phyloP scores from a whole-genome alignment of 2,329 filamentous ascomycete genomes.

The Aspergillus ibericus region DNA sequence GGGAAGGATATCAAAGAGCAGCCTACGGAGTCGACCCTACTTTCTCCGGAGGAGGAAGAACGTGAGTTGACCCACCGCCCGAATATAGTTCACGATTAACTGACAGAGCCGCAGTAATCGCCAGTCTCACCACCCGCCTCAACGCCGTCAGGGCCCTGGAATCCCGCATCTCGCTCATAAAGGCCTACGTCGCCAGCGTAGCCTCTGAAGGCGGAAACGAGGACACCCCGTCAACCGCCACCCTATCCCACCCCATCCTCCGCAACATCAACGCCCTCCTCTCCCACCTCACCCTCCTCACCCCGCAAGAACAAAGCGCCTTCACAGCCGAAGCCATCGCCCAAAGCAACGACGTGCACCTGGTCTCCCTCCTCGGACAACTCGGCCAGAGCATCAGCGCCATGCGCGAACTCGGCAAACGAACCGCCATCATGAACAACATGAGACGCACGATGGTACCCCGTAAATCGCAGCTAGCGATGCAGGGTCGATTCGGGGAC shows the following conservation, averaged over 20 bases:
- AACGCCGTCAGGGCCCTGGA: slow-evolving; percentile 95
- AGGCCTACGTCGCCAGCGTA: slow-evolving; percentile 73
- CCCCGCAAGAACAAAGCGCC: slow-evolving; percentile 65
- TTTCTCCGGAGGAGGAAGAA: slow-evolving; percentile 65
- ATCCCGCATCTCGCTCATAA: slow-evolving; percentile 69
- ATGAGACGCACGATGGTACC: slow-evolving; percentile 21
- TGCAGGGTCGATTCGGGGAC: slow-evolving; percentile 29
- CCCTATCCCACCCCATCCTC: slow-evolving; percentile 69
- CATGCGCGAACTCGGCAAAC: slow-evolving; percentile 72
- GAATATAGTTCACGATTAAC: not conserved
- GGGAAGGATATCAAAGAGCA: slow-evolving; percentile 33
- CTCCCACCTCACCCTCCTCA: slow-evolving; percentile 76
- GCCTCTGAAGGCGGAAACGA: slow-evolving; percentile 48
- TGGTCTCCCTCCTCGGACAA: slow-evolving; percentile 73
- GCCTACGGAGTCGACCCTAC: slow-evolving; percentile 19
- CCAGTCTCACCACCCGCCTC: slow-evolving; percentile 76
- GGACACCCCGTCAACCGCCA: slow-evolving; percentile 47
- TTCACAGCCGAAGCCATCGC: slow-evolving; percentile 71
- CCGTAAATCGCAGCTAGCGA: slow-evolving; percentile 25
- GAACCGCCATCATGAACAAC: slow-evolving; percentile 63
- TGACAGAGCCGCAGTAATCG: slow-evolving; percentile 41
- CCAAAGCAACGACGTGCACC: slow-evolving; percentile 79
- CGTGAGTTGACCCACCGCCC: slow-evolving; percentile 39
- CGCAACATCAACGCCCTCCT: slow-evolving; percentile 86
- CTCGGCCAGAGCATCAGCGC: slow-evolving; percentile 72